A percentile compares a stretch with the other conserved stretches of the same genome.
Evolutionary conservation across 2,329 filamentous ascomycete genomes (phyloP).

Genomic region (Metarhizium anisopliae): DNA sequence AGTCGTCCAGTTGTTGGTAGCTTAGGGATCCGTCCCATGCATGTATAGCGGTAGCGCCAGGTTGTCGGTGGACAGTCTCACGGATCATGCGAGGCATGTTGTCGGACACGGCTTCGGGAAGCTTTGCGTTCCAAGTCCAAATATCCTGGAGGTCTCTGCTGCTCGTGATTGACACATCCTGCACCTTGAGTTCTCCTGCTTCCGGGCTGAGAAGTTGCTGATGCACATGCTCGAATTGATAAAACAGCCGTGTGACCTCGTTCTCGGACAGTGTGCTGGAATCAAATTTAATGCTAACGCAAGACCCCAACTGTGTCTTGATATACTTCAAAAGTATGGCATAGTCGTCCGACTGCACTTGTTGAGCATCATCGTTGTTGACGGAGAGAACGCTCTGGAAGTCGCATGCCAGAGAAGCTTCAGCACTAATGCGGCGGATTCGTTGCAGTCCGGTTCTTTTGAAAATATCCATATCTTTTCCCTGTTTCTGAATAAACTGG

Average conservation of each 20-base stretch:
- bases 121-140: neutral
- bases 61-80: neutral
- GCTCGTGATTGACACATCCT: neutral
- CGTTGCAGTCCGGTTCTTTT: constrained; percentile 18
- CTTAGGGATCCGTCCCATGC: neutral
- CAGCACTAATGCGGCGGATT: constrained; percentile 12
- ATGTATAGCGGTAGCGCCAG: neutral
- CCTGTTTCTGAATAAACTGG: constrained; percentile 12
- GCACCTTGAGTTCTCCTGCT: neutral
- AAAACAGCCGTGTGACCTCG: neutral
- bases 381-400: constrained; percentile 8
- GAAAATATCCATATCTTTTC: constrained; percentile 13
- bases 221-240: neutral
- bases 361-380: neutral
- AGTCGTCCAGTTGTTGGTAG: neutral
- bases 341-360: neutral
- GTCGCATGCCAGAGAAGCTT: constrained; percentile 6
- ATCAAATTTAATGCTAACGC: neutral
- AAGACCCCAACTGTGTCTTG: neutral
- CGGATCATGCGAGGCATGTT: neutral
- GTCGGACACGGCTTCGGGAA: neutral
- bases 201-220: neutral
- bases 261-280: neutral
- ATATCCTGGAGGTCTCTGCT: neutral
- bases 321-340: neutral